Percentiles rank a stretch among this genome's conserved stretches.
These are phyloP conservation scores for Diospyros lotus DNA, from an alignment of 148 eudicot species.

Conservation along the genomic window DNA sequence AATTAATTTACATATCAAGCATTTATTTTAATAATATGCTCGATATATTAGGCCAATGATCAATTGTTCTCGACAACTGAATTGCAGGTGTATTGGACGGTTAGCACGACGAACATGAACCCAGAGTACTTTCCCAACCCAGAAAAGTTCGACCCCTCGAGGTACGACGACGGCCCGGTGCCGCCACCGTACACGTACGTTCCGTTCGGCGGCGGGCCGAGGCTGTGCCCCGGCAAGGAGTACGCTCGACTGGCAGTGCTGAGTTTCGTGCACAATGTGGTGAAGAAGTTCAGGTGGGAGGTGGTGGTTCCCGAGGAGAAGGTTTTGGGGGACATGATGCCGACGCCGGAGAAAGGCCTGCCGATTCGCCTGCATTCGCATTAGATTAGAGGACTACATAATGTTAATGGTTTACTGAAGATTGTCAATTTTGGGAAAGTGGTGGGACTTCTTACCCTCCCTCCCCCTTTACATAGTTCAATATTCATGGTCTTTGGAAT, in stretches of 20 bases:
- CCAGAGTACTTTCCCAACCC: conserved; percentile 11
- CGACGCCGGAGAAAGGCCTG: conserved; percentile 16
- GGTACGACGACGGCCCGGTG: conserved; percentile 9
- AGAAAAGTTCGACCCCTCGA: conserved; percentile 10
- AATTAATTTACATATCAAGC: not conserved
- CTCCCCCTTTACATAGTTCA: no score
- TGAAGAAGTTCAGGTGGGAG: conserved; percentile 18
- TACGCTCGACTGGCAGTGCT: conserved; percentile 9
- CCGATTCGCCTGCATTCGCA: conserved; percentile 10
- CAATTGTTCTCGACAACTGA: not conserved
- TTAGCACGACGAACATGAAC: conserved; percentile 17
- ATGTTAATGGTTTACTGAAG: no score
- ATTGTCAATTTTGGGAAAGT: no score
- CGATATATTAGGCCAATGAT: no score
- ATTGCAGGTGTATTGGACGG: conserved; percentile 18
- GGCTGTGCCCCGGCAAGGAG: conserved; percentile 14
- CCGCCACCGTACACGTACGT: conserved; percentile 15
- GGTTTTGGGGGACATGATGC: conserved; percentile 18
- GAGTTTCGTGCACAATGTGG: conserved; percentile 16
- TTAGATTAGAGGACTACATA: no score
- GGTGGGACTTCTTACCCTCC: no score
- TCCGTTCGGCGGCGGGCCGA: conserved; percentile 18
- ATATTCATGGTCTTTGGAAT: no score
- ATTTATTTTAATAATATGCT: not conserved
- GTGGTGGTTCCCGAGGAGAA: conserved; percentile 12